Base-by-base conservation (phyloP, 2,329 filamentous ascomycete species). In the Penicillium griseofulvum region DNA sequence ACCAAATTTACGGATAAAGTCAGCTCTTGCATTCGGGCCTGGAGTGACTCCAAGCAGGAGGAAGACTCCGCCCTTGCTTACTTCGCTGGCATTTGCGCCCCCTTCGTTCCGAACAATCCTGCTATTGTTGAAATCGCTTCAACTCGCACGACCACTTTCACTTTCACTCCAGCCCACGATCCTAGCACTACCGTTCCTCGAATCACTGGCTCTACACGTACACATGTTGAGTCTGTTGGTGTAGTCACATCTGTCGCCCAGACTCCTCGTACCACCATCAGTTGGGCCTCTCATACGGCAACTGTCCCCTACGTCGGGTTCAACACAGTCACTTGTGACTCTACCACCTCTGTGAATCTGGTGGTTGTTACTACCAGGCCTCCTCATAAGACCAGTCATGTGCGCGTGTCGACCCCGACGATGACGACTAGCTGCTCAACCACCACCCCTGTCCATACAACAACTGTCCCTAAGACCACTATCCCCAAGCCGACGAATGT, bases 21-120 rank as follows among this genome's bases (percentile, higher is more conserved):
- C 72, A 91, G 88, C 73, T 78, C 83, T 57, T 97, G 92, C 77
- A 80, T 97, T 65, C 84, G 86, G 65, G 83, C 91, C 55, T 87
- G 91, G 81, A 87, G 86, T 60, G 81, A 80, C 57, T 81, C 81
- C 49, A 81, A 87, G 59, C 77, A 83, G 48, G 81, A 88, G 68
- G 80, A 91, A 63, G 78, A 83, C 44, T 78, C 85, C 66, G 89
- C 90, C 53, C 81, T 93, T 58, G 81, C 83, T 64, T 96, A 89
- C 83, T 87, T 96, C 79, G 88, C 91, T 76, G 91, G 91, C 71
- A 89, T 96, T 76, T 97, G 92, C 78, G 90, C 88, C 54, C 78
- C 82, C 46, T 87, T 88, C 73, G 82, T 89, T 37, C 79, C 82
- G 9, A 65, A 82, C 70, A 96, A 96, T 82, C 90, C 91, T 24